Percentiles rank a stretch among this genome's conserved stretches.
These are phyloP conservation scores for Lipomyces oligophaga DNA, from an alignment of 805 yeast genomes.

Conservation along the genomic window DNA sequence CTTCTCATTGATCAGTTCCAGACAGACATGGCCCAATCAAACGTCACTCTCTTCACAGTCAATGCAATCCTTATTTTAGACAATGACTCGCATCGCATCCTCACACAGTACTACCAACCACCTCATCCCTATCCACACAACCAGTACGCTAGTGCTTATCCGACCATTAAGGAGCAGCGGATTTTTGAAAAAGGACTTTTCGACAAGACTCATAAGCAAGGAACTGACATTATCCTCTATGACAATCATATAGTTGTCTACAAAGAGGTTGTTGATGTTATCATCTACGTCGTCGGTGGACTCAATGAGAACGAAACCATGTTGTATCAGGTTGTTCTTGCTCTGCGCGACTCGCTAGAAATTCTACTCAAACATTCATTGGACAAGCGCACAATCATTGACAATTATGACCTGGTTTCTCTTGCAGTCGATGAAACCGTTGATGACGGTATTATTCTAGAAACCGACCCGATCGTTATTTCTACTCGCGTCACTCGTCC, in stretches of 20 bases:
- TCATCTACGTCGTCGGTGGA: constrained; percentile 67
- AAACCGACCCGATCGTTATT: constrained; percentile 80
- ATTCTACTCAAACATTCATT: constrained; percentile 63
- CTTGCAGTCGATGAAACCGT: constrained; percentile 87
- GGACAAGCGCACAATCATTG: constrained; percentile 74
- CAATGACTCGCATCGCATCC: constrained; percentile 71
- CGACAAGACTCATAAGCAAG: constrained; percentile 71
- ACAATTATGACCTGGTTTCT: constrained; percentile 78
- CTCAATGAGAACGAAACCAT: constrained; percentile 82
- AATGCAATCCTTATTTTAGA: constrained; percentile 79
- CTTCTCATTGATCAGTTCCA: no score
- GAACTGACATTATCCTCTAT: constrained; percentile 73
- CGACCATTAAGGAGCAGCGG: constrained; percentile 58
- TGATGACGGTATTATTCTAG: constrained; percentile 90
- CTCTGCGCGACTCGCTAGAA: constrained; percentile 76
- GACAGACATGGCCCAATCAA: constrained; percentile 24
- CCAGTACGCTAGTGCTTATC: constrained; percentile 37
- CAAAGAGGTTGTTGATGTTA: constrained; percentile 74
- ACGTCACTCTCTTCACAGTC: constrained; percentile 62
- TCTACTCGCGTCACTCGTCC: constrained; percentile 89
- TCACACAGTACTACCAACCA: constrained; percentile 76
- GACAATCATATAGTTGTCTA: constrained; percentile 81
- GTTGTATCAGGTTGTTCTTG: constrained; percentile 69
- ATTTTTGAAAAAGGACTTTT: constrained; percentile 72
- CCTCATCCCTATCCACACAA: constrained; percentile 45